A percentile compares a stretch with the other conserved stretches of the same genome.
Conservation (phyloP, 2,329 filamentous ascomycete species). For the Myriosclerotinia scirpicola region DNA sequence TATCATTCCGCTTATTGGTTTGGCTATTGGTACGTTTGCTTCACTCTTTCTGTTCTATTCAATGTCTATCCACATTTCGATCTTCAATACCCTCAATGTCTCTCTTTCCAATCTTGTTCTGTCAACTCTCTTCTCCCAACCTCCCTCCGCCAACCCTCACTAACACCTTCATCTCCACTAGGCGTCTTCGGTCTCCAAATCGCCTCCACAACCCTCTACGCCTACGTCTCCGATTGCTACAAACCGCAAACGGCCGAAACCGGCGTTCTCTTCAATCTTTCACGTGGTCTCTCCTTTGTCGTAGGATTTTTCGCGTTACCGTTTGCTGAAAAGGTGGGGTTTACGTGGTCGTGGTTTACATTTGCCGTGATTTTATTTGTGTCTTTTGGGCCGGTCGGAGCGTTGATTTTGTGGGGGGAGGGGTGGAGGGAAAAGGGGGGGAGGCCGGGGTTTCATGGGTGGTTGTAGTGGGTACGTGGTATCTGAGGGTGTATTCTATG, state of each 20-base stretch:
- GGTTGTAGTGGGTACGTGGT: slow-evolving; percentile 24
- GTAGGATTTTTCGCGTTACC: slow-evolving; percentile 37
- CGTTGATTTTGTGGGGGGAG: slow-evolving; percentile 36
- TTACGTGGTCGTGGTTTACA: slow-evolving; percentile 34
- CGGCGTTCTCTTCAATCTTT: slow-evolving; percentile 37
- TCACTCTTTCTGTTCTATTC: not conserved
- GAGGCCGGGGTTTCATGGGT: slow-evolving; percentile 32
- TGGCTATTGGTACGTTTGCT: slow-evolving; percentile 29
- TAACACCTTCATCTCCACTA: slow-evolving; percentile 4
- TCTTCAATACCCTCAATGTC: not conserved
- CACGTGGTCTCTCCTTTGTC: slow-evolving; percentile 34
- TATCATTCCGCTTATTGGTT: slow-evolving; percentile 34
- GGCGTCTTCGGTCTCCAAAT: slow-evolving; percentile 37
- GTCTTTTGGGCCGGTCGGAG: slow-evolving; percentile 33
- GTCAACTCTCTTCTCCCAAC: not conserved
- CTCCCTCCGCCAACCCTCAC: not conserved
- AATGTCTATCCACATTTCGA: not conserved
- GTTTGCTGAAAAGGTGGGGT: slow-evolving; percentile 31
- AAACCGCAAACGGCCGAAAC: slow-evolving; percentile 36
- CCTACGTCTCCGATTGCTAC: slow-evolving; percentile 38
- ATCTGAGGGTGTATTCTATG: not conserved
- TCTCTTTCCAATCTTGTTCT: too few species aligned
- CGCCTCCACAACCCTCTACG: slow-evolving; percentile 34
- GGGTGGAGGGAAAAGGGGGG: slow-evolving; percentile 32
- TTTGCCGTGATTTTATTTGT: slow-evolving; percentile 33